Evolutionary conservation across 2,329 filamentous ascomycete genomes (phyloP), one percentile per base, ranked within the genome.

Genomic region (Alternaria sp.): DNA sequence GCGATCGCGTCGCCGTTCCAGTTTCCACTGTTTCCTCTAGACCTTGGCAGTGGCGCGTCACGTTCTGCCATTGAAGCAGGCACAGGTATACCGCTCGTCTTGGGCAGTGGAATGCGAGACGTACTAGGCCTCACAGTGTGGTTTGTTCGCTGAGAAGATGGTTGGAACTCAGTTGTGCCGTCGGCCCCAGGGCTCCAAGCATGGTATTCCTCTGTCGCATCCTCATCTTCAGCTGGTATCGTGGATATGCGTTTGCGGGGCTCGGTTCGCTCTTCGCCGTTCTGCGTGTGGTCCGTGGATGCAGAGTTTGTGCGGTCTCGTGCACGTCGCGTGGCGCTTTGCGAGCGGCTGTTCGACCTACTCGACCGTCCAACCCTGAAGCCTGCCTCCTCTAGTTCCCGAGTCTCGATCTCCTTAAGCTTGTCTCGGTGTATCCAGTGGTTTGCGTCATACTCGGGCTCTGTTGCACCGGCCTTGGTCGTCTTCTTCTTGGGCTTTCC

Each of bases 371-470:
- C 84, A 81, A 66, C 89, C 84, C 64, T 83, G 70, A 94, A 89
- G 28, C 92, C 92, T 7, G 91, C 91, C 62, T 91, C 91, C 77
- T 93, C 90, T 66, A 96, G 85, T 80, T 96, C 92, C 74, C 90
- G 86, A 70, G 84, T 95, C 80, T 96, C 92, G 70, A 95, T 96
- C 75, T 88, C 88, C 58, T 91, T 92, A 65, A 96, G 82, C 81
- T 95, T 95, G 80, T 96, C 92, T 60, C 92, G 85, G 75, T 96
- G 92, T 71, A 96, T 95, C 92, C 92, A 96, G 78, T 92, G 90
- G 30, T 89, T 91, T 64, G 88, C 85, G 64, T 91, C 89, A 43
- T 73, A 72, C 56, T 79, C 77, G 10, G 69, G 58, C 17, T 71
- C 74, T 32, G 56, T 50, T 15, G 61, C 26, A 54, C 65, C 54